Evolutionary conservation across 2,329 filamentous ascomycete species (phyloP).

Genomic region (Parastagonospora avenae): DNA sequence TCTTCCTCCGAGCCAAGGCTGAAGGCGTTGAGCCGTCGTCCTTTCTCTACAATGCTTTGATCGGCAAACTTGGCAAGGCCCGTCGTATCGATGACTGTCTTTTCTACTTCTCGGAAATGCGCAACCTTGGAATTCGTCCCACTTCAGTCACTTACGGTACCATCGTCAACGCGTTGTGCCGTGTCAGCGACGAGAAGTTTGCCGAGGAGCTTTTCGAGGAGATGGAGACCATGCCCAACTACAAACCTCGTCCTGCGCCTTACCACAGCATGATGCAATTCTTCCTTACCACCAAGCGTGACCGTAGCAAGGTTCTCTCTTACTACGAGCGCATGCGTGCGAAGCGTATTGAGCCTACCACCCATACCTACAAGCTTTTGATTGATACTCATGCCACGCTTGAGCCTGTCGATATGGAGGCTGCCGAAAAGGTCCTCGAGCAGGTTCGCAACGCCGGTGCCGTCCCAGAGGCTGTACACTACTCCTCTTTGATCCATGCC

Average conservation of each 20-base stretch:
- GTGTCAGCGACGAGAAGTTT: conserved; percentile 96
- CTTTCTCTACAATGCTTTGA: conserved; percentile 97
- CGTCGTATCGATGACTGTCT: conserved; percentile 97
- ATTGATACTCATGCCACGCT: conserved; percentile 95
- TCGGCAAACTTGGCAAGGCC: conserved; percentile 97
- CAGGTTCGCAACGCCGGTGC: conserved; percentile 76
- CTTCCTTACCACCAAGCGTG: conserved; percentile 96
- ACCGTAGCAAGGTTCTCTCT: conserved; percentile 87
- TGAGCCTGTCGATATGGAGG: conserved; percentile 86
- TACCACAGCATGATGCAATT: conserved; percentile 99
- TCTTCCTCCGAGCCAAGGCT: conserved; percentile 90
- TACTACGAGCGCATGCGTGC: conserved; percentile 96
- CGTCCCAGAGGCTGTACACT: conserved; percentile 88
- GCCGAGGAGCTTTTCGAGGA: conserved; percentile 98
- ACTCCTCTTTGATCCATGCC: conserved; percentile 92
- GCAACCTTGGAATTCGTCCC: conserved; percentile 85
- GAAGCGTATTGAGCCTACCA: conserved; percentile 85
- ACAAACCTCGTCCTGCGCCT: conserved; percentile 94
- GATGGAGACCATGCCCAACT: conserved; percentile 99
- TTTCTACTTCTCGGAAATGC: conserved; percentile 98
- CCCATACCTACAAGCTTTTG: conserved; percentile 96
- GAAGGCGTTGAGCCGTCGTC: conserved; percentile 96
- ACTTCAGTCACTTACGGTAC: conserved; percentile 98
- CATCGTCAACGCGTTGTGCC: conserved; percentile 95
- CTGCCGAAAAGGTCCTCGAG: conserved; percentile 81